Base-by-base conservation (phyloP, 1,284 basidiomycete genomes). In the Cystobasidium slooffiae region DNA sequence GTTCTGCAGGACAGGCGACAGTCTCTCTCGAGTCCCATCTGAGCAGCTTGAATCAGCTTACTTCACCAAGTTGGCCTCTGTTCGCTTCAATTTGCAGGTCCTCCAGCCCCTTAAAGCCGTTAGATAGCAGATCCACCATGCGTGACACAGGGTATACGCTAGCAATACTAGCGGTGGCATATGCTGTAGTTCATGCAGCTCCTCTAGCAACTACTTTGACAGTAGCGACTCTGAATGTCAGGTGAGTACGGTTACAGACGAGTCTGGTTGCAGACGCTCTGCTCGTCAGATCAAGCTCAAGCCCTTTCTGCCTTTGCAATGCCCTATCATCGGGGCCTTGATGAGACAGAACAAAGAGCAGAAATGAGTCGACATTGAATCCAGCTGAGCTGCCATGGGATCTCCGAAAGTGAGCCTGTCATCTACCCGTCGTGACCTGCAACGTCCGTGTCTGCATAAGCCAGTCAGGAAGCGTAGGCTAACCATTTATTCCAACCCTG, bases 171-270 rank as follows among this genome's bases (percentile, higher is more conserved):
- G 31, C 31, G 1, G 31, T 31, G 31, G 5, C 31, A 31, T 31
- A 5, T 31, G 31, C 31, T 31, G 31, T 31, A 31, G 5, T 31
- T 31, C 31, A 31, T 31, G 31, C 31, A 31, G 31, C 31, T 31
- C 31, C 31, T 31, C 31, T 31, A 31, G 31, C 31, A 5, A 31
- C 31, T 31, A 31, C 31, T 31, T 31, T 56, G 22, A 56, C 24
- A 37, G 39, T 56, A 56, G 53, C 53, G 24, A 56, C 53, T 37
- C 31, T 56, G 24, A 56, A 56, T 56, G 39, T 56, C 24, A 56
- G 53, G 53, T 56, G 24, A 10, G 24, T 5, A 1, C 5, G 31
- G 2, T 31, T 14, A n/a, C n/a, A 49, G 12, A 49, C n/a, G 12
- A n/a, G 24, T 5, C 31, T 31, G 31, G 2, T 31, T 14, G 6